Base-by-base conservation (phyloP, 495 filamentous ascomycete species). In the Penicillium nucicola region DNA sequence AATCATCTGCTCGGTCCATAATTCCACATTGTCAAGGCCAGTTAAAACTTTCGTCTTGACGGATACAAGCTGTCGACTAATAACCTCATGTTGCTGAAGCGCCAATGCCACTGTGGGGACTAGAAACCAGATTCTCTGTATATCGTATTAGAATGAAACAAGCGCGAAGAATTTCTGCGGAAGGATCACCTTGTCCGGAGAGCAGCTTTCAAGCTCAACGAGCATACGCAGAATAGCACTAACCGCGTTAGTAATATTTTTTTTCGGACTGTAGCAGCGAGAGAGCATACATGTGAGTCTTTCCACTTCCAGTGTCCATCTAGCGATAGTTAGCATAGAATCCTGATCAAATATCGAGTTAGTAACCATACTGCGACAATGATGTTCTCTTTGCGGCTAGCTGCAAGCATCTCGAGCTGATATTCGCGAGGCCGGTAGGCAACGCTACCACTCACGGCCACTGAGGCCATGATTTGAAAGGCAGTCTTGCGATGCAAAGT, bases 241-340 rank as follows among this genome's bases (percentile, higher is more conserved):
- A 37, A 52, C 18, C 46, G n/a, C 6, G 17, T 40, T 42, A 43
- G 47, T 48, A 12, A 32, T 36, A 30, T 39, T 23, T 50, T 28
- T 18, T 41, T 42, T 46, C 36, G 40, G 35, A 19, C 45, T 14
- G 15, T 44, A 7, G 14, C 9, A 39, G 8, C 5, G 15, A 43
- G 31, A 42, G 33, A 39, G 67, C 81, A 62, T 83, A 92, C 90
- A 96, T 84, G 48, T 88, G 85, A 2, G 92, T 97, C 68, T 97
- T 97, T 8, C 92, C 92, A 62, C 83, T 89, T 1, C 92, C 92
- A 0, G 92, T 96, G 59, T 93, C 90, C 91, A 96, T 96, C 87
- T 92, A 45, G 11, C 2, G 35, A 35, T n/a, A 30, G 15, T 17
- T 25, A 30, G 20, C 13, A 7, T 11, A 18, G 7, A 6, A 35